Percentiles rank a stretch among this genome's conserved stretches.
Evolutionary conservation across 257 asterid genomes (phyloP).

Genomic region (Leptodermis oblonga): DNA sequence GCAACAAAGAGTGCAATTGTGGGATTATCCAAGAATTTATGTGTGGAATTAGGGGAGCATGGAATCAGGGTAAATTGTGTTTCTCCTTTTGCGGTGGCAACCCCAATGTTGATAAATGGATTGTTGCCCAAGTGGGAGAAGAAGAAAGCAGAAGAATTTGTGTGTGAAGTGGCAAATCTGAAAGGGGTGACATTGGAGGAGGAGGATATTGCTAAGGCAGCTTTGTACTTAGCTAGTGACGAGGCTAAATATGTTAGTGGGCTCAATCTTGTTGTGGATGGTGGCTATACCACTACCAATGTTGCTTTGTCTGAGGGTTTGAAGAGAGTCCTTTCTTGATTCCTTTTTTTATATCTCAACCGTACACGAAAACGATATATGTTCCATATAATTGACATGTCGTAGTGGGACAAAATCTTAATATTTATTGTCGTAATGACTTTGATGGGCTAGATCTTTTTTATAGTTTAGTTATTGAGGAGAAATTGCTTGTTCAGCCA

Average conservation of each 20-base stretch:
- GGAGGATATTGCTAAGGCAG: conserved; percentile 15
- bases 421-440: too few relatives aligned
- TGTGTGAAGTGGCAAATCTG: background rate
- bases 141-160: background rate
- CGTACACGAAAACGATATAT: too few relatives aligned
- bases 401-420: too few relatives aligned
- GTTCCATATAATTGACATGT: too few relatives aligned
- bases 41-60: conserved; percentile 9
- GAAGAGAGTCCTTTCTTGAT: background rate
- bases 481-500: too few relatives aligned
- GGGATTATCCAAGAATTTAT: background rate
- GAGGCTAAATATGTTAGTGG: conserved; percentile 18
- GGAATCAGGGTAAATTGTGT: conserved; percentile 1
- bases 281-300: conserved; percentile 2
- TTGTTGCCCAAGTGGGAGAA: too few relatives aligned
- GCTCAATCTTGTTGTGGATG: conserved; percentile 12
- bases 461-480: too few relatives aligned
- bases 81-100: background rate
- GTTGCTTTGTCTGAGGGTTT: background rate
- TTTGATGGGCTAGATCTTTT: too few relatives aligned
- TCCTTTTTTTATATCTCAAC: too few relatives aligned
- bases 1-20: background rate
- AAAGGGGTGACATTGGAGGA: background rate
- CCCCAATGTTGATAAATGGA: background rate
- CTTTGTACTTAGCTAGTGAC: conserved; percentile 14